Base-by-base conservation (phyloP, 1,139 yeast species). In the Pichia sp. region DNA sequence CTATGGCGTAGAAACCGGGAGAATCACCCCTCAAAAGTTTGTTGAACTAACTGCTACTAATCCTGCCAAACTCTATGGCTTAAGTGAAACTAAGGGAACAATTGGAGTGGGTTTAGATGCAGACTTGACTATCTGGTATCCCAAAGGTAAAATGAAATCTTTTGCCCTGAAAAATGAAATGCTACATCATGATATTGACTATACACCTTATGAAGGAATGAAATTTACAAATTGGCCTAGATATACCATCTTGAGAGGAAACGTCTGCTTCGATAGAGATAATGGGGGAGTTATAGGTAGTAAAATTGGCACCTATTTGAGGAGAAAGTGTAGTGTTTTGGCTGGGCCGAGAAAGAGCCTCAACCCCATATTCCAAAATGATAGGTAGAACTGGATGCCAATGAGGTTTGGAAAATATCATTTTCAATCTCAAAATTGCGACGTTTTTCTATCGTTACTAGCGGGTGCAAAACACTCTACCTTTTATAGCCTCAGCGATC, bases 91-190 rank as follows among this genome's bases (percentile, higher is more conserved):
- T 41, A 89, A 89, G 70, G 96, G 96, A 21, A 73, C 74, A 47
- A 74, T 89, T 48, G 76, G 74, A 44, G 78, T 76, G 34, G 96
- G 96, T 0, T 78, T 76, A 65, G 96, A 89, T 68, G 96, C 96
- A 0, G 96, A 89, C 66, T 76, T 90, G 55, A 80, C 85, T 46
- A 73, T 90, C 9, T 87, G 90, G 68, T 93, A 89, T 67, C 83
- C 88, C 12, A 71, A 74, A 16, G 75, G 72, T 7, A 67, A 66
- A 47, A 66, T 71, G 58, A 54, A 63, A 31, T 63, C 68, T 3
- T 65, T 66, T 37, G 51, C 53, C 1, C 60, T 75, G 39, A 60
- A 60, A 9, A 75, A 75, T 57, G 62, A 57, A 1, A 67, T 70
- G 68, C 57, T 75, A 13, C 70, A 73, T 53, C 79, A 75, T 53